Evolutionary conservation across 768 basidiomycete genomes (phyloP), one percentile per base, ranked within the genome.

Genomic region (Boletus speciosus): DNA sequence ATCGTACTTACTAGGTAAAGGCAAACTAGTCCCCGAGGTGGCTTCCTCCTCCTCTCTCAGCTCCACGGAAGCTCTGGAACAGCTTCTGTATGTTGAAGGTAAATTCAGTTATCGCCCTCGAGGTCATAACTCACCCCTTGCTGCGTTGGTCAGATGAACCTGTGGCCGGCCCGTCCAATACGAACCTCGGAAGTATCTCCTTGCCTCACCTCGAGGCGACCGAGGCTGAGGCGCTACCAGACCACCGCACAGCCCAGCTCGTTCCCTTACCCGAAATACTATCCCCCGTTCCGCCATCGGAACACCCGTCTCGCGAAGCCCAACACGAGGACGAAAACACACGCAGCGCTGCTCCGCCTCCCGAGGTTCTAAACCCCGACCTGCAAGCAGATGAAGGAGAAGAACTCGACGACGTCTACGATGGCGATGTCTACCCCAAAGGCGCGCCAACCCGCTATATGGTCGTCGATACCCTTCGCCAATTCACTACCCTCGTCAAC

Each of bases 381-480:
- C 31, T 36, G 56, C 44, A 15, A 36, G 43, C 6, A 36, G 43
- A 63, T 9, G 54, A 51, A 34, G 56, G 51, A 12, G 49, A 44
- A 1, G 47, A 52, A 1, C 9, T 10, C 40, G 37, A 51, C 39
- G 27, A 52, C 0, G 29, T 15, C 32, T 29, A 19, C n/a, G 42
- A 32, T 2, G 44, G 42, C 14, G 4, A 44, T 9, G 40, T 43
- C 19, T 57, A 58, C 27, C 45, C 27, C 31, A 47, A 58, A 34
- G 58, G 57, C 12, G 65, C 51, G 2, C 70, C 66, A 5, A 59
- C 21, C 41, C 66, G 55, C 43, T 43, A 65, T 44, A 61, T 59
- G 61, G 57, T 68, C 31, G 47, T 68, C 43, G 69, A 72, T 15
- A 36, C 57, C 44, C 68, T 70, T n/a, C 65, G 68, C 14, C 55